A percentile compares a stretch with the other conserved stretches of the same genome.
Conservation (phyloP, 169 alveolate species). For the Neospora caninum region DNA sequence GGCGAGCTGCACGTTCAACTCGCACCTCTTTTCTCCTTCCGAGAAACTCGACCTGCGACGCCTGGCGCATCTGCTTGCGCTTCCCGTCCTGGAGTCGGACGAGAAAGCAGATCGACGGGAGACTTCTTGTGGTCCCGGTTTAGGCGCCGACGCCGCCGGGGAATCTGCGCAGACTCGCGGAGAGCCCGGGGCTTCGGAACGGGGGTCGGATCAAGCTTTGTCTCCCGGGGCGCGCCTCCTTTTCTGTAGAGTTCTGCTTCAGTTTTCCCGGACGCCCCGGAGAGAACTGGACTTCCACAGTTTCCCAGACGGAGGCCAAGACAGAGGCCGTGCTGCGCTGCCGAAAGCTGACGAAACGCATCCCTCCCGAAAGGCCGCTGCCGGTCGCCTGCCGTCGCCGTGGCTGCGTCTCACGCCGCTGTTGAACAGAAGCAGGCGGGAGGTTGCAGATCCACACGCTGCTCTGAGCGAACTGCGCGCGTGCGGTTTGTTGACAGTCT, state of each 20-base stretch:
- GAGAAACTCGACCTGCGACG: not conserved
- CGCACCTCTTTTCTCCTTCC: not conserved
- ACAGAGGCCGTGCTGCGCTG: not conserved
- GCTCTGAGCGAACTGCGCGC: constrained; percentile 31
- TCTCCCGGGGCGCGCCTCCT: constrained; percentile 31
- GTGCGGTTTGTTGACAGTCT: constrained; percentile 28
- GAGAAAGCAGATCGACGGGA: not conserved
- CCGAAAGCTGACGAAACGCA: not conserved
- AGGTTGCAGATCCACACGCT: constrained; percentile 31
- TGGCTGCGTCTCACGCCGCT: constrained; percentile 22
- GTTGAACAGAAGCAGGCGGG: constrained; percentile 16
- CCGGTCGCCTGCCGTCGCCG: not conserved
- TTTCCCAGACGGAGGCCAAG: not conserved
- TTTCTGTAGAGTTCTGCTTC: constrained; percentile 18
- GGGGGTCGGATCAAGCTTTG: not conserved
- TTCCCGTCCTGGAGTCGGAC: not conserved
- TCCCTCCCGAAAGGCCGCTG: not conserved
- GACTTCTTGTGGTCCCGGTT: not conserved
- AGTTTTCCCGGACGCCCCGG: not conserved
- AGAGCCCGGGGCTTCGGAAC: not conserved
- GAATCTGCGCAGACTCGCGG: not conserved
- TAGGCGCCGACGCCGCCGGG: not conserved
- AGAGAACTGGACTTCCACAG: not conserved
- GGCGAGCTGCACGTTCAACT: constrained; percentile 24
- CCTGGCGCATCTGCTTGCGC: not conserved